Percentiles rank a stretch among this genome's conserved stretches.
Evolutionary conservation across 2,329 filamentous ascomycete species (phyloP).

Genomic region (Claviceps fusiformis): DNA sequence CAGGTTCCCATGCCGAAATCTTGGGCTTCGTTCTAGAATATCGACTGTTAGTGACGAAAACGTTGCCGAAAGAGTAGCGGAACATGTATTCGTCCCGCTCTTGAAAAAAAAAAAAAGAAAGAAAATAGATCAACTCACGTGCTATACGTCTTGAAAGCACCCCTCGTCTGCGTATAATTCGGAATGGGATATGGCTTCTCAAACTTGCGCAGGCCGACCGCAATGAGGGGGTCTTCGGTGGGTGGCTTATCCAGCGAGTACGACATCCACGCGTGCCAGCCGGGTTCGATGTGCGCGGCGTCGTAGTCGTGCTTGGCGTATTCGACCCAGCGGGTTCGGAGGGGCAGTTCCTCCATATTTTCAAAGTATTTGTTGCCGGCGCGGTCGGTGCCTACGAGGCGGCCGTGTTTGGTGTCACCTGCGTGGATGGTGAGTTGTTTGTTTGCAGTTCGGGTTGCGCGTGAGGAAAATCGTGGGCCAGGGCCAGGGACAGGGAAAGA

Average conservation of each 20-base stretch:
- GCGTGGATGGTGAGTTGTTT: constrained; percentile 4
- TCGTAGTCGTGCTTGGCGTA: constrained; percentile 83
- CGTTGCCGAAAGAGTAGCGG: too few relatives aligned
- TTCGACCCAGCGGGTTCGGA: constrained; percentile 94
- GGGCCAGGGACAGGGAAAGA: too few relatives aligned
- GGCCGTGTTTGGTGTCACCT: constrained; percentile 96
- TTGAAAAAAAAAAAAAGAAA: not conserved
- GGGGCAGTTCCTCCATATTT: constrained; percentile 88
- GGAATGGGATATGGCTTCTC: constrained; percentile 58
- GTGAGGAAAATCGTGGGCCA: not conserved
- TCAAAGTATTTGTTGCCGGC: constrained; percentile 98
- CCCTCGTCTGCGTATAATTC: constrained; percentile 62
- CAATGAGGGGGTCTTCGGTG: constrained; percentile 57
- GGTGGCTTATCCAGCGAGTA: constrained; percentile 86
- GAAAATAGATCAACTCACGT: constrained; percentile 54
- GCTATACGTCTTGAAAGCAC: constrained; percentile 83
- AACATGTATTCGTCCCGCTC: too few relatives aligned
- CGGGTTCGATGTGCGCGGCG: constrained; percentile 75
- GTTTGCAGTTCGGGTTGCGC: not conserved
- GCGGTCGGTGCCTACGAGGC: constrained; percentile 69
- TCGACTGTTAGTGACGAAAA: constrained; percentile 8
- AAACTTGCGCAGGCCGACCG: constrained; percentile 56
- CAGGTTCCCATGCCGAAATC: constrained; percentile 38
- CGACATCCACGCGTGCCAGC: constrained; percentile 97
- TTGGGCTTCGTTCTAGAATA: constrained; percentile 38